Base-by-base conservation (phyloP, 768 basidiomycete species). In the Bullera alba region DNA sequence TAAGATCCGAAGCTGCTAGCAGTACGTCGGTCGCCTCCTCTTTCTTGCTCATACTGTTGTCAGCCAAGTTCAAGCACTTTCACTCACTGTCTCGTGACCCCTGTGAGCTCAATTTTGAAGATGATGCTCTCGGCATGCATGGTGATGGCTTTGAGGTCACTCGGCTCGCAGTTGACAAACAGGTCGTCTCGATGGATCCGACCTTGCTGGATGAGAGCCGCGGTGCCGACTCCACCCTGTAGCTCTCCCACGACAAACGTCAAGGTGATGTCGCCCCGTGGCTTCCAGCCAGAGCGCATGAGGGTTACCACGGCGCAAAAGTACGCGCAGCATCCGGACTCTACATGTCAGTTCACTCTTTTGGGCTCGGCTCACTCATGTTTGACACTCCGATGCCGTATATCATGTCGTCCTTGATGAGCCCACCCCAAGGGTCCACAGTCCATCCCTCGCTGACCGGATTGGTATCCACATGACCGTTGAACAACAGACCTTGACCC, bases 91-190 rank as follows among this genome's bases (percentile, higher is more conserved):
- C 54, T 29, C n/a, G 54, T 56, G 5, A 51, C 50, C 3, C 54
- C 54, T 0, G 54, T 56, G n/a, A 56, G 37, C 35, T 56, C 50
- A 34, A 56, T 48, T 3, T 46, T 26, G 41, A 51, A 56, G 0
- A 51, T 45, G 14, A 48, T 39, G 39, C 44, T 42, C 25, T 51
- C 50, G 10, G 54, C 54, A 44, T 56, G 54, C 50, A 51, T 56
- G 10, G 54, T 56, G 22, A 56, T 56, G 0, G 54, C 54, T 42
- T 56, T 56, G 22, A 56, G 26, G 39, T 56, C 54, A 14, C 32
- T 56, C 8, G 54, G 54, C 23, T 56, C 54, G 39, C 54, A 56
- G 43, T 56, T 56, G 16, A 56, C 54, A 25, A 56, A 56, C n/a
- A n/a, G n/a, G 16, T 56, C 51, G 35, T 56, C 54, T 6, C 46